phyloP scores from a whole-genome alignment of 1,284 basidiomycete species.

The Microbotryomycetes sp. region DNA sequence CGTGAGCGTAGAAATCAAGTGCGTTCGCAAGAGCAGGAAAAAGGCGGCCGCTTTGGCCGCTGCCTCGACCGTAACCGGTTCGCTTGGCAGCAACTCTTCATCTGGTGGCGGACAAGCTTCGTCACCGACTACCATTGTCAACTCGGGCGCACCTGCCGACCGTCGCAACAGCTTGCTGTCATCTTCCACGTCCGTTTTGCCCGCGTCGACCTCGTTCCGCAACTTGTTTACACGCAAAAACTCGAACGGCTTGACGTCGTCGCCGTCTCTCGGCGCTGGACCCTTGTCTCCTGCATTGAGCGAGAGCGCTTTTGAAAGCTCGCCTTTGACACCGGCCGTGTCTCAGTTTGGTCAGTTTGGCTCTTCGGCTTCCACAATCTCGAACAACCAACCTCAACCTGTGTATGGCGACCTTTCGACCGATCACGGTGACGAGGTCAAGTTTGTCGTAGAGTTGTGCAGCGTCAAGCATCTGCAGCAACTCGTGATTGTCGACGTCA shows the following conservation, averaged over 20 bases:
- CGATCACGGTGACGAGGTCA: conserved; percentile 85
- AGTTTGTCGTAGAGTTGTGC: conserved; percentile 85
- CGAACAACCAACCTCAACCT: conserved; percentile 40
- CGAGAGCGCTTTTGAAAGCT: background rate
- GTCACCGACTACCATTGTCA: background rate
- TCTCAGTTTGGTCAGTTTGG: conserved; percentile 16
- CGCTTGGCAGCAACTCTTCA: conserved; percentile 34
- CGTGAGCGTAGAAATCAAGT: conserved; percentile 27
- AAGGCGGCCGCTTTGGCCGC: conserved; percentile 26
- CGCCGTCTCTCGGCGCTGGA: background rate
- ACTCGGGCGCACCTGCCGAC: conserved; percentile 3
- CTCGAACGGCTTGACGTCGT: background rate
- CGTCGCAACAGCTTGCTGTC: background rate
- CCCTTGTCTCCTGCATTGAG: background rate
- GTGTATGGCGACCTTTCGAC: conserved; percentile 62
- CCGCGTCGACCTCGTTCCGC: conserved; percentile 27
- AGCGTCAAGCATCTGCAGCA: conserved; percentile 76
- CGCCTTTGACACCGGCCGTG: conserved; percentile 25
- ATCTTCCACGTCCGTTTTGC: conserved; percentile 1
- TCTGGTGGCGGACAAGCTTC: background rate
- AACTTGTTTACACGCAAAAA: conserved; percentile 17
- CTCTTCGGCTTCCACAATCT: background rate
- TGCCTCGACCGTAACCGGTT: conserved; percentile 37
- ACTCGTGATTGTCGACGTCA: conserved; percentile 80
- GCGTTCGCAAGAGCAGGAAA: conserved; percentile 36